phyloP scores from a whole-genome alignment of 2,329 filamentous ascomycete genomes.

The Claviceps sp. region DNA sequence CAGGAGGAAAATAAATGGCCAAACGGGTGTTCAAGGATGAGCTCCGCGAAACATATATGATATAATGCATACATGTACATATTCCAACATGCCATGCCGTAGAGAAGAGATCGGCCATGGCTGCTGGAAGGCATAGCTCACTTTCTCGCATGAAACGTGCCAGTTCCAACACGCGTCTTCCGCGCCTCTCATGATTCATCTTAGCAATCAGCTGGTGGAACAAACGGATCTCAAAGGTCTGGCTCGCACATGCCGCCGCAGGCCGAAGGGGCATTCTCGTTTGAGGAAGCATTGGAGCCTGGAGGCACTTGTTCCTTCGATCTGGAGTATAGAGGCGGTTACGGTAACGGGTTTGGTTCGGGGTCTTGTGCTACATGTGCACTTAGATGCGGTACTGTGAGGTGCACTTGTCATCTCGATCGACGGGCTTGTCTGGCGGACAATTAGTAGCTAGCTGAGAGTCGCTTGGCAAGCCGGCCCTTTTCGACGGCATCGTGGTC shows the following conservation, averaged over 20 bases:
- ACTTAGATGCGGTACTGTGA: conserved; percentile 6
- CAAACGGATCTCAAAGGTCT: conserved; percentile 1
- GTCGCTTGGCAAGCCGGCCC: not conserved
- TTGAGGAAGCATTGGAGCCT: not conserved
- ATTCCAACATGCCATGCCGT: not conserved
- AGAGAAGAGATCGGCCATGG: not conserved
- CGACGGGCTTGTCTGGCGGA: not conserved
- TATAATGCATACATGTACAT: not conserved
- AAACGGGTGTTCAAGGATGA: not conserved
- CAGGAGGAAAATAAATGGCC: not conserved
- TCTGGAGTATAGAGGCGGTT: not conserved
- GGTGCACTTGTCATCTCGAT: conserved; percentile 4
- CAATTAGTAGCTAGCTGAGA: not conserved
- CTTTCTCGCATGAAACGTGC: not conserved
- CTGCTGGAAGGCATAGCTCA: not conserved
- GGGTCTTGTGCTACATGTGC: conserved; percentile 3
- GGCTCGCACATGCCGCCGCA: conserved; percentile 2
- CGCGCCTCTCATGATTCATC: not conserved
- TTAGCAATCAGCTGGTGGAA: conserved; percentile 2
- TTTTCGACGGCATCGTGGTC: not conserved
- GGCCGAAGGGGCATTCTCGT: not conserved
- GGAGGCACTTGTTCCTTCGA: not conserved
- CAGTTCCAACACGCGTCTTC: not conserved
- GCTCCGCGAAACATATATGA: not conserved
- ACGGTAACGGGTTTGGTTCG: not conserved